A percentile compares a stretch with the other conserved stretches of the same genome.
phyloP scores from a whole-genome alignment of 1,284 basidiomycete genomes.

The Polyporus tsugae region DNA sequence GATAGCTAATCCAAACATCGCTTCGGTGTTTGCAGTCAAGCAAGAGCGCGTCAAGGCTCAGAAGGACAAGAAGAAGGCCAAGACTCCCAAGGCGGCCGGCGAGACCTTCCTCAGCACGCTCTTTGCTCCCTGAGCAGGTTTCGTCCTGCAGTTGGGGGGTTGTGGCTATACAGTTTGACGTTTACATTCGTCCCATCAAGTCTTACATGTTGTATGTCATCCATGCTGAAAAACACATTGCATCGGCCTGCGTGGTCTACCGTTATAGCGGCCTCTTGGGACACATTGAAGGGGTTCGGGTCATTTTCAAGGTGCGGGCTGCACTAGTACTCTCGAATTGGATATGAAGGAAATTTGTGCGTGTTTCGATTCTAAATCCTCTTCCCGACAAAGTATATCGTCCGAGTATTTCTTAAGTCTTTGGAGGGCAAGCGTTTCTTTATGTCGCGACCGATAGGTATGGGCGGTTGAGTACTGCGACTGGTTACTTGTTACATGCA shows the following conservation, averaged over 20 bases:
- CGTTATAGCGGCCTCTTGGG: background rate
- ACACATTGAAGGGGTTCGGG: background rate
- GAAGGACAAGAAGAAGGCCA: conserved; percentile 71
- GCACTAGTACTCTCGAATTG: too few species aligned
- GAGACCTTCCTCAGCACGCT: conserved; percentile 90
- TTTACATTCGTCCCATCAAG: conserved; percentile 10
- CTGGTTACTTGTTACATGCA: too few species aligned
- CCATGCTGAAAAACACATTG: conserved; percentile 29
- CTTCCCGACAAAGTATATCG: too few species aligned
- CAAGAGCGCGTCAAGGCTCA: conserved; percentile 77
- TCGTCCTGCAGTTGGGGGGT: background rate
- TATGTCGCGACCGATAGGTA: too few species aligned
- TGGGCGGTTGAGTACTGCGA: too few species aligned
- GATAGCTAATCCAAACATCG: background rate
- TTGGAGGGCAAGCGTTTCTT: too few species aligned
- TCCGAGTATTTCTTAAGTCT: too few species aligned
- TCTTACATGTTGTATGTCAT: conserved; percentile 40
- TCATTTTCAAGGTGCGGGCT: too few species aligned
- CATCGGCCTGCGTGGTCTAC: background rate
- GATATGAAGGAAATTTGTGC: too few species aligned
- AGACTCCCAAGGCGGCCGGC: conserved; percentile 72
- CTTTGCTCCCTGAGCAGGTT: conserved; percentile 77
- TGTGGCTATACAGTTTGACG: conserved; percentile 35
- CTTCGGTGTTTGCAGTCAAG: conserved; percentile 64
- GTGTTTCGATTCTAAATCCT: too few species aligned